Conservation (phyloP, 139 green algal species). For the Medakamo hakoo region DNA sequence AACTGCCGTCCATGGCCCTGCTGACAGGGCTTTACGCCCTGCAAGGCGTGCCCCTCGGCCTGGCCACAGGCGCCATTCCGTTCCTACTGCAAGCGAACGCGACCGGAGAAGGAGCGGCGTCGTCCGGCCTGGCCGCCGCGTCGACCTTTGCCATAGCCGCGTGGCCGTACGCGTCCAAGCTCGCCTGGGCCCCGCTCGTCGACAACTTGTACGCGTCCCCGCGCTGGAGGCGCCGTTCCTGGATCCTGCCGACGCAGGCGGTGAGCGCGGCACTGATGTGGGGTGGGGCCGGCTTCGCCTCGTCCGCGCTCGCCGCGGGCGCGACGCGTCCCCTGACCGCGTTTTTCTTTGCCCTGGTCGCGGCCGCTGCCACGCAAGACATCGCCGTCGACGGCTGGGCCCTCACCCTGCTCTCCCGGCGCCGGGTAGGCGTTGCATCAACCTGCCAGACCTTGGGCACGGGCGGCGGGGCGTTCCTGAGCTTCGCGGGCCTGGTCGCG, state of each 20-base stretch:
- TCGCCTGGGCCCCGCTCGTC: slow-evolving; percentile 83
- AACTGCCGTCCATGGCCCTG: slow-evolving; percentile 29
- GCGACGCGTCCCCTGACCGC: slow-evolving; percentile 47
- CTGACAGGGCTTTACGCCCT: slow-evolving; percentile 75
- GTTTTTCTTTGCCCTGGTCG: slow-evolving; percentile 72
- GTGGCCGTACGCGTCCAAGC: slow-evolving; percentile 88
- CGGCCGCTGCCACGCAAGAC: slow-evolving; percentile 85
- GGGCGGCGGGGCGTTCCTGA: slow-evolving; percentile 80
- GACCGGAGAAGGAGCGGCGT: slow-evolving; percentile 2
- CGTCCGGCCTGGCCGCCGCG: slow-evolving; percentile 59
- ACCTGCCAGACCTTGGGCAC: slow-evolving; percentile 88
- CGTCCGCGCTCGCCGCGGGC: slow-evolving; percentile 19
- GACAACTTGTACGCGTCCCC: slow-evolving; percentile 60
- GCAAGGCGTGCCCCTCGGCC: slow-evolving; percentile 71
- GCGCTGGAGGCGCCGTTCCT: slow-evolving; percentile 71
- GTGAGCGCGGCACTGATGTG: slow-evolving; percentile 23
- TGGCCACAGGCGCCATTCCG: slow-evolving; percentile 71
- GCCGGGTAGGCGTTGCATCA: slow-evolving; percentile 66
- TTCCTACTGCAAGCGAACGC: background rate
- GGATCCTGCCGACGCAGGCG: slow-evolving; percentile 64
- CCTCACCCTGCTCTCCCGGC: slow-evolving; percentile 64
- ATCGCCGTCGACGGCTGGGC: slow-evolving; percentile 91
- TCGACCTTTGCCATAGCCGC: slow-evolving; percentile 67
- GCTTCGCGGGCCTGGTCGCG: slow-evolving; percentile 86
- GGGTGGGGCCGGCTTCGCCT: slow-evolving; percentile 12